Conservation (phyloP, 306 rosid species). For the Inga laurina region DNA sequence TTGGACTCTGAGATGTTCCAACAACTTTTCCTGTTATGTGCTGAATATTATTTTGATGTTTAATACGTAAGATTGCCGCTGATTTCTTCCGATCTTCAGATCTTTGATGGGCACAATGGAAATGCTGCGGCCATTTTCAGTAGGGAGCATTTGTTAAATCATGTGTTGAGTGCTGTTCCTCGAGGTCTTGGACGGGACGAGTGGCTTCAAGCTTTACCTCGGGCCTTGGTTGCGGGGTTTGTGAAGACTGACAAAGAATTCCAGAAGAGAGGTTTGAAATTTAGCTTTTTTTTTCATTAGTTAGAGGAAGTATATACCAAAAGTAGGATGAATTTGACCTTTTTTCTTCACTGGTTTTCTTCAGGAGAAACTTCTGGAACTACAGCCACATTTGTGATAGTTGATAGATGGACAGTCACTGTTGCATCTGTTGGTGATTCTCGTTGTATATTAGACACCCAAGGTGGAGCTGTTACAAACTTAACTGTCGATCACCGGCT, state of each 20-base stretch:
- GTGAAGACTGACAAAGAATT: constrained; percentile 97
- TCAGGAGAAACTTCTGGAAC: constrained; percentile 98
- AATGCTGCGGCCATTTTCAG: constrained; percentile 90
- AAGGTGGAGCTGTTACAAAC: constrained; percentile 77
- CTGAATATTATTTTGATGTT: constrained; percentile 28
- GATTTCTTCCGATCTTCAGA: constrained; percentile 53
- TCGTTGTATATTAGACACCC: constrained; percentile 90
- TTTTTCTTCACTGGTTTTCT: constrained; percentile 27
- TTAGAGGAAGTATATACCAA: constrained; percentile 36
- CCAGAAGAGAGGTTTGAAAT: constrained; percentile 73
- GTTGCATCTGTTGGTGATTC: constrained; percentile 99
- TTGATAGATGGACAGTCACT: constrained; percentile 98
- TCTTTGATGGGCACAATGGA: constrained; percentile 99
- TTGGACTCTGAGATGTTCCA: too few relatives aligned
- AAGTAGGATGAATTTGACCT: constrained; percentile 37
- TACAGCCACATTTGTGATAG: constrained; percentile 89
- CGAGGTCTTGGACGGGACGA: constrained; percentile 86
- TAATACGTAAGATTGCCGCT: constrained; percentile 19
- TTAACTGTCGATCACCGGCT: constrained; percentile 96
- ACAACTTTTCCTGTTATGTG: constrained; percentile 7
- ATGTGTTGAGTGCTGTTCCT: constrained; percentile 87
- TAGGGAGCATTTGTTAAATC: constrained; percentile 80
- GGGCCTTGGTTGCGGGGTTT: constrained; percentile 95
- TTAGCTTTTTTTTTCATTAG: constrained; percentile 14
- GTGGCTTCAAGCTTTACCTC: constrained; percentile 96